Conservation (phyloP, 1,139 yeast genomes). For the Yamadazyma friedrichii region DNA sequence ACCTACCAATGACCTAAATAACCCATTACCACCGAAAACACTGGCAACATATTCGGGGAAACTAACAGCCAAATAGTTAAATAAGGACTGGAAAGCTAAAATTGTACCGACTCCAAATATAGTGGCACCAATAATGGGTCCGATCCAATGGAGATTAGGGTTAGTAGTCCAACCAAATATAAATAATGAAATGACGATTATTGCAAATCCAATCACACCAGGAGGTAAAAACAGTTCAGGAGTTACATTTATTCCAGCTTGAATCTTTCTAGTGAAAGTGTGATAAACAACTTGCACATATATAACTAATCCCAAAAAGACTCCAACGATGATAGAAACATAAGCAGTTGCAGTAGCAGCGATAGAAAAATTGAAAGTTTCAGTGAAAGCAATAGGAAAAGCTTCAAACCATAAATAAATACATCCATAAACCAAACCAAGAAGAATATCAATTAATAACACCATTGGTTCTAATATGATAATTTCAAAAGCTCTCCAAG, state of each 20-base stretch:
- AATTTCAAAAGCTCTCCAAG: slow-evolving; percentile 34
- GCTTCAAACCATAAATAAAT: slow-evolving; percentile 36
- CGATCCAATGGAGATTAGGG: slow-evolving; percentile 31
- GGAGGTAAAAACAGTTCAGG: slow-evolving; percentile 65
- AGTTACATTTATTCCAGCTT: slow-evolving; percentile 35
- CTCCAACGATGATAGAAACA: slow-evolving; percentile 45
- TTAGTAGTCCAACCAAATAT: slow-evolving; percentile 35
- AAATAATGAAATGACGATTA: slow-evolving; percentile 30
- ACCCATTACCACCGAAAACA: slow-evolving; percentile 29
- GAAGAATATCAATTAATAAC: slow-evolving; percentile 28
- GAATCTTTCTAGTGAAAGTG: slow-evolving; percentile 25
- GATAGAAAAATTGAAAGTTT: slow-evolving; percentile 25
- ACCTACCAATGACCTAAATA: slow-evolving; percentile 26
- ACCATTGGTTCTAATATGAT: slow-evolving; percentile 33
- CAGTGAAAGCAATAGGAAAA: slow-evolving; percentile 30
- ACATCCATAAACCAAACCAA: slow-evolving; percentile 30
- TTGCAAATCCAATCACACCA: slow-evolving; percentile 32
- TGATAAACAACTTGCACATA: slow-evolving; percentile 21
- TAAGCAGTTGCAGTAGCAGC: slow-evolving; percentile 26
- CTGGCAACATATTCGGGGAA: slow-evolving; percentile 41
- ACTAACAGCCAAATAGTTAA: slow-evolving; percentile 60
- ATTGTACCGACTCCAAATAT: slow-evolving; percentile 27
- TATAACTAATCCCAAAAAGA: slow-evolving; percentile 19
- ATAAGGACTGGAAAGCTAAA: slow-evolving; percentile 28
- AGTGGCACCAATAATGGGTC: slow-evolving; percentile 28